Evolutionary conservation across 257 asterid genomes (phyloP).

Genomic region (Henckelia pumila): DNA sequence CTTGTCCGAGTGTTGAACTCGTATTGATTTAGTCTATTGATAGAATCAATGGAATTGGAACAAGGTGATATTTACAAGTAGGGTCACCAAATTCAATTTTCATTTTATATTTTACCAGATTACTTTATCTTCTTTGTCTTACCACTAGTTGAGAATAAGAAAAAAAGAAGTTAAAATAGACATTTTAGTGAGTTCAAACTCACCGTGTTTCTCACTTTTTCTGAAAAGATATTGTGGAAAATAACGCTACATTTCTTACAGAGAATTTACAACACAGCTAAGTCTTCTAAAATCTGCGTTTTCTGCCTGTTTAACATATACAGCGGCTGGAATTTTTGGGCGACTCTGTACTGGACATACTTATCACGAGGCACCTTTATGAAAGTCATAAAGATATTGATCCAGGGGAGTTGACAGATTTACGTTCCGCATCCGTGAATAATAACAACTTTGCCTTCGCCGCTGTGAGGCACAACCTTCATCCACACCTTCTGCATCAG

Average conservation of each 20-base stretch:
- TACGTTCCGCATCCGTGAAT: constrained; percentile 90
- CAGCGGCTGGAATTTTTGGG: constrained; percentile 99
- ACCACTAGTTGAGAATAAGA: not conserved
- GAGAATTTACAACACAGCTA: not conserved
- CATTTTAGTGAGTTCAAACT: not conserved
- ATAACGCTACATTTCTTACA: not conserved
- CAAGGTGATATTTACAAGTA: not conserved
- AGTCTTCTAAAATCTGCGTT: not conserved
- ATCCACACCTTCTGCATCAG: constrained; percentile 69
- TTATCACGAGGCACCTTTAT: constrained; percentile 71
- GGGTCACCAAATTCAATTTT: not conserved
- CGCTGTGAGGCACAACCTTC: constrained; percentile 63
- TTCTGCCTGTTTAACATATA: constrained; percentile 24
- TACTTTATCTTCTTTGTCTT: no score
- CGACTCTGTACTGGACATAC: constrained; percentile 85
- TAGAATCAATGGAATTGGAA: not conserved
- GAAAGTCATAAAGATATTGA: constrained; percentile 66
- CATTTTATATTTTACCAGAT: not conserved
- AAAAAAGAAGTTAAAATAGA: not conserved
- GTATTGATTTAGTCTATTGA: not conserved
- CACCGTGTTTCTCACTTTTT: no score
- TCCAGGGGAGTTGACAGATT: constrained; percentile 90
- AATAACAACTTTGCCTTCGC: constrained; percentile 83
- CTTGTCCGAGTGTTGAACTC: not conserved
- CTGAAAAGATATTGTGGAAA: not conserved